These are phyloP conservation scores for Salisapilia sapeloensis DNA, from an alignment of 352 stramenopile genomes.

Conservation along the genomic window DNA sequence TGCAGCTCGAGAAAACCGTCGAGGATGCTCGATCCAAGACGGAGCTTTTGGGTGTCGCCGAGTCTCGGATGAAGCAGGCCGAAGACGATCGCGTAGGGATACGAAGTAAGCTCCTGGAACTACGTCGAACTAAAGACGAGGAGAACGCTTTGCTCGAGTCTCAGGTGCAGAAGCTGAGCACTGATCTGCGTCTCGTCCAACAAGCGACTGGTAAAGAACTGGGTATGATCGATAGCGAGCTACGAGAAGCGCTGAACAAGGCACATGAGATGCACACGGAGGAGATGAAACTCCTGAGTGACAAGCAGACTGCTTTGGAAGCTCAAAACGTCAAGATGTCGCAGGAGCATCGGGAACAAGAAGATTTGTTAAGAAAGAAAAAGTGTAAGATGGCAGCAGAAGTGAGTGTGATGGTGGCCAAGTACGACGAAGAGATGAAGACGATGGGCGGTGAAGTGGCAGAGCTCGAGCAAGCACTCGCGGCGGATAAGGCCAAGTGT, in stretches of 20 bases:
- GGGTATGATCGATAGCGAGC: constrained; percentile 52
- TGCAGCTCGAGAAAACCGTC: constrained; percentile 63
- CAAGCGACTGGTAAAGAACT: constrained; percentile 57
- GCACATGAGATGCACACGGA: constrained; percentile 59
- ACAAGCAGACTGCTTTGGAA: constrained; percentile 34
- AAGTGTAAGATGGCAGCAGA: constrained; percentile 70
- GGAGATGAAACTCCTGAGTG: constrained; percentile 53
- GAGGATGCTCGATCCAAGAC: constrained; percentile 77
- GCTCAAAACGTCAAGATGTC: constrained; percentile 43
- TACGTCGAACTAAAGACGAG: constrained; percentile 69
- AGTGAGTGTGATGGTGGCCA: constrained; percentile 45
- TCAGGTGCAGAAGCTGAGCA: constrained; percentile 66
- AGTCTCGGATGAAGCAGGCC: constrained; percentile 63
- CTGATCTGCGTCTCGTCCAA: constrained; percentile 56
- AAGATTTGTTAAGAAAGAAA: constrained; percentile 61
- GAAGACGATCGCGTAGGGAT: constrained; percentile 65
- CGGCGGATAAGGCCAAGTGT: constrained; percentile 32
- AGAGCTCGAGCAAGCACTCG: constrained; percentile 18
- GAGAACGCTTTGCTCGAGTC: constrained; percentile 62
- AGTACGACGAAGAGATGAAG: constrained; percentile 65
- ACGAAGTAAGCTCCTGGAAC: constrained; percentile 55
- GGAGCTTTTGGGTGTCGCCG: constrained; percentile 55
- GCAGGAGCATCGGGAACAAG: constrained; percentile 69
- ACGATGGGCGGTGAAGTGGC: constrained; percentile 34
- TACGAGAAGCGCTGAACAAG: constrained; percentile 57